These are phyloP conservation scores for Sporobolomyces roseus DNA, from an alignment of 768 basidiomycete genomes.

Conservation along the genomic window DNA sequence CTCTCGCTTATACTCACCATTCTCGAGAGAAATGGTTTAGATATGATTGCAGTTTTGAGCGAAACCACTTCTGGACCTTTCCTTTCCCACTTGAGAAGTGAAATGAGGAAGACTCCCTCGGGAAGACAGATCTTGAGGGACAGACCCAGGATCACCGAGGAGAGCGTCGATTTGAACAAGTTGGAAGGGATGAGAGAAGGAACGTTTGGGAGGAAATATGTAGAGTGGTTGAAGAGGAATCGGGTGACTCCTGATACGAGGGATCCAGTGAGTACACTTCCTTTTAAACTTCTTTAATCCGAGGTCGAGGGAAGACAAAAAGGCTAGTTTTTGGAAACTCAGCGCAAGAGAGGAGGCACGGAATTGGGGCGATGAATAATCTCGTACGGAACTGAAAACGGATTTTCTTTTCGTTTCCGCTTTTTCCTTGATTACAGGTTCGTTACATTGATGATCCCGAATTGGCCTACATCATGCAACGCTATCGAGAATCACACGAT, in stretches of 20 bases:
- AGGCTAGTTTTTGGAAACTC: too few species aligned
- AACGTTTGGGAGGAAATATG: conserved; percentile 79
- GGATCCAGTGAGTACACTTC: conserved; percentile 64
- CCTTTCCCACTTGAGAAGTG: conserved; percentile 63
- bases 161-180: conserved; percentile 66
- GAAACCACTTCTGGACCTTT: conserved; percentile 84
- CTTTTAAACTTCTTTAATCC: too few species aligned
- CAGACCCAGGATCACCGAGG: conserved; percentile 72
- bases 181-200: conserved; percentile 68
- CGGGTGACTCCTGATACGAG: conserved; percentile 90
- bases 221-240: conserved; percentile 82
- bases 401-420: too few species aligned
- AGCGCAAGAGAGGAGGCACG: too few species aligned
- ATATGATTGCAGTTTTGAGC: conserved; percentile 90
- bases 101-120: conserved; percentile 72
- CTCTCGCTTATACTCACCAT: not conserved
- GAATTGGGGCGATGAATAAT: too few species aligned
- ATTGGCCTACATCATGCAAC: conserved; percentile 94
- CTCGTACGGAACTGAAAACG: too few species aligned
- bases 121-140: conserved; percentile 79
- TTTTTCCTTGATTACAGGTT: conserved; percentile 61
- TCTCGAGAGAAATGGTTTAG: conserved; percentile 51
- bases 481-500: conserved; percentile 97
- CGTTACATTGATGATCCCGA: conserved; percentile 92
- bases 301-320: too few species aligned